These are phyloP conservation scores for Phytomonas sp. DNA, from an alignment of 208 protist genomes.

Conservation along the genomic window DNA sequence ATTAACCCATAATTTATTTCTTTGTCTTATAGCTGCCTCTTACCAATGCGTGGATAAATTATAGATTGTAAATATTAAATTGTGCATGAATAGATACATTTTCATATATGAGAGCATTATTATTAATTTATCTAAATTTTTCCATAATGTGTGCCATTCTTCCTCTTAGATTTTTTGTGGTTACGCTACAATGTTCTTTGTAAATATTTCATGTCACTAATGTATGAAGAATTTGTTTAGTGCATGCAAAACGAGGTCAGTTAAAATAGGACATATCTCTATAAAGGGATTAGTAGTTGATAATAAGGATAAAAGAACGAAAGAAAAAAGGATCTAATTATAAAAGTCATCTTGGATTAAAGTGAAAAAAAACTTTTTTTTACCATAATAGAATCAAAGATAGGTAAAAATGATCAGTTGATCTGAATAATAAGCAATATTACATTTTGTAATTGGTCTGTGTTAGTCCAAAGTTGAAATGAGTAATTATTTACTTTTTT, in stretches of 20 bases:
- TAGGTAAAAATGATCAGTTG: background rate
- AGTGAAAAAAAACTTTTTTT: background rate
- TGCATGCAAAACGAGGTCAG: background rate
- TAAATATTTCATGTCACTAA: background rate
- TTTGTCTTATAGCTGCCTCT: background rate
- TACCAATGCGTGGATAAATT: background rate
- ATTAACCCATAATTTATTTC: background rate
- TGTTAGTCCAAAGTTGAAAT: background rate
- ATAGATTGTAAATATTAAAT: background rate
- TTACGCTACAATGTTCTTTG: background rate
- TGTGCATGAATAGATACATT: conserved; percentile 4
- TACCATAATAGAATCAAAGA: background rate
- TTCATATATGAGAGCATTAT: background rate
- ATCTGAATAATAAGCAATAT: background rate
- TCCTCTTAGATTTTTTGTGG: background rate
- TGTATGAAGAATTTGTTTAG: background rate
- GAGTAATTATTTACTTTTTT: conserved; percentile 3
- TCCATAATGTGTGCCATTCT: background rate
- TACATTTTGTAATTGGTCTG: background rate
- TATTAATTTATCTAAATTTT: background rate
- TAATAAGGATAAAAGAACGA: background rate
- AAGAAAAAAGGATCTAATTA: background rate
- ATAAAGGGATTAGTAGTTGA: background rate
- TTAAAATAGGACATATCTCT: background rate
- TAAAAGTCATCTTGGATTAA: background rate